phyloP scores from a whole-genome alignment of 805 yeast species.

The Danielia reshetovae region DNA sequence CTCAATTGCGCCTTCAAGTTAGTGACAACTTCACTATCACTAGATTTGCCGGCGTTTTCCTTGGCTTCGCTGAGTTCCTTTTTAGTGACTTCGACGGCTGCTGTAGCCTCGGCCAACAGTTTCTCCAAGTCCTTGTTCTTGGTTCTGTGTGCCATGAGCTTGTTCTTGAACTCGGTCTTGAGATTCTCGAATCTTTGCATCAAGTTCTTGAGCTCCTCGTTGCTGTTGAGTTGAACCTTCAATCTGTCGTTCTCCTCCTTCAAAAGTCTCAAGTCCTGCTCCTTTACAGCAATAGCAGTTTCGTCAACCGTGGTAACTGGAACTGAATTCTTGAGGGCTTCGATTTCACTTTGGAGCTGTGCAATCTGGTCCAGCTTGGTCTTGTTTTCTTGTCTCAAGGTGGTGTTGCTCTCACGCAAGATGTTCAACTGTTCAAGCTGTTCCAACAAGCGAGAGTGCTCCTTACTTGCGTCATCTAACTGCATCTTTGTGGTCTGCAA shows the following conservation, averaged over 20 bases:
- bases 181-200: conserved; percentile 29
- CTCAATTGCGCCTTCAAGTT: conserved; percentile 8
- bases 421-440: conserved; percentile 61
- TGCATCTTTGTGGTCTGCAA: conserved; percentile 16
- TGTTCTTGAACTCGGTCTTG: conserved; percentile 24
- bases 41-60: conserved; percentile 11
- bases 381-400: conserved; percentile 52
- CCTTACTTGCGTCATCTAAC: conserved; percentile 30
- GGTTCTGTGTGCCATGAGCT: conserved; percentile 23
- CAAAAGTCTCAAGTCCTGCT: conserved; percentile 43
- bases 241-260: conserved; percentile 57
- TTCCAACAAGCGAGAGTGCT: conserved; percentile 44
- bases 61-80: conserved; percentile 1
- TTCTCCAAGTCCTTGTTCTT: conserved; percentile 25
- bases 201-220: conserved; percentile 25
- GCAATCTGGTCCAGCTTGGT: conserved; percentile 18
- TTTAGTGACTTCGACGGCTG: conserved; percentile 4
- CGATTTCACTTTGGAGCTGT: conserved; percentile 40
- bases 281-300: conserved; percentile 44
- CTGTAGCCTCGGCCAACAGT: conserved; percentile 9
- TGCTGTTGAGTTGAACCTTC: conserved; percentile 32
- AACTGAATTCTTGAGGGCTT: conserved; percentile 43
- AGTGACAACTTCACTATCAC: conserved; percentile 20
- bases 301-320: conserved; percentile 21
- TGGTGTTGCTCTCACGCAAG: conserved; percentile 63